Conservation (phyloP, 495 filamentous ascomycete species). For the Penicillium chermesinum region DNA sequence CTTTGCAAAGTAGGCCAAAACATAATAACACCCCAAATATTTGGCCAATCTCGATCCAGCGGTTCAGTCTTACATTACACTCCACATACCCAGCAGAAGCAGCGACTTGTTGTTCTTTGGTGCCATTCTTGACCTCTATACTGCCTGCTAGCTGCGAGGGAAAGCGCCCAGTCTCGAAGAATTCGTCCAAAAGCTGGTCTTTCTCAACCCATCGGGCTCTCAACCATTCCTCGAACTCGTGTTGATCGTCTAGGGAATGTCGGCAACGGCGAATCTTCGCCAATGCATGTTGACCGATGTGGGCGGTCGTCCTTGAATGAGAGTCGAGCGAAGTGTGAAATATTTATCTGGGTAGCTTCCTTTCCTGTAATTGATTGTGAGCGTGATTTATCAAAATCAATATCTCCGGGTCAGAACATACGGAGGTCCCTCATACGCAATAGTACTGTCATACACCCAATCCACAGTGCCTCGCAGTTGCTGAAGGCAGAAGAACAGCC, state of each 20-base stretch:
- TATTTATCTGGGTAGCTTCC: slow-evolving; percentile 60
- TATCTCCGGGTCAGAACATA: slow-evolving; percentile 31
- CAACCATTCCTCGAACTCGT: slow-evolving; percentile 56
- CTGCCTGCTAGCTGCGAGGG: slow-evolving; percentile 51
- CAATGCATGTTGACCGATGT: slow-evolving; percentile 69
- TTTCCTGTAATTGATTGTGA: slow-evolving; percentile 33
- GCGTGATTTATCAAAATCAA: neutral
- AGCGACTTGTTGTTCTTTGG: slow-evolving; percentile 27
- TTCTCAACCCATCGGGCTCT: slow-evolving; percentile 58
- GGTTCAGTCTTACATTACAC: slow-evolving; percentile 48
- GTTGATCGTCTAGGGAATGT: slow-evolving; percentile 55
- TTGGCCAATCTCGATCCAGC: slow-evolving; percentile 50
- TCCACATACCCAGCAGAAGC: slow-evolving; percentile 52
- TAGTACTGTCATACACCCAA: slow-evolving; percentile 65
- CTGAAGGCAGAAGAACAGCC: slow-evolving; percentile 58
- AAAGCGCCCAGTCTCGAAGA: slow-evolving; percentile 53
- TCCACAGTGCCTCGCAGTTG: slow-evolving; percentile 57
- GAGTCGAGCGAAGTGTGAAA: slow-evolving; percentile 60
- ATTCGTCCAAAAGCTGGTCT: slow-evolving; percentile 55
- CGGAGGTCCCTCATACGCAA: slow-evolving; percentile 65
- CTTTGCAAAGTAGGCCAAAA: slow-evolving; percentile 27
- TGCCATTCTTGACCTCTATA: slow-evolving; percentile 34
- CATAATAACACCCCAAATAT: slow-evolving; percentile 49
- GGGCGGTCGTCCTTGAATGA: slow-evolving; percentile 59
- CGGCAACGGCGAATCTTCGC: slow-evolving; percentile 53